phyloP scores from a whole-genome alignment of 768 basidiomycete genomes.

The Auricularia sp. region DNA sequence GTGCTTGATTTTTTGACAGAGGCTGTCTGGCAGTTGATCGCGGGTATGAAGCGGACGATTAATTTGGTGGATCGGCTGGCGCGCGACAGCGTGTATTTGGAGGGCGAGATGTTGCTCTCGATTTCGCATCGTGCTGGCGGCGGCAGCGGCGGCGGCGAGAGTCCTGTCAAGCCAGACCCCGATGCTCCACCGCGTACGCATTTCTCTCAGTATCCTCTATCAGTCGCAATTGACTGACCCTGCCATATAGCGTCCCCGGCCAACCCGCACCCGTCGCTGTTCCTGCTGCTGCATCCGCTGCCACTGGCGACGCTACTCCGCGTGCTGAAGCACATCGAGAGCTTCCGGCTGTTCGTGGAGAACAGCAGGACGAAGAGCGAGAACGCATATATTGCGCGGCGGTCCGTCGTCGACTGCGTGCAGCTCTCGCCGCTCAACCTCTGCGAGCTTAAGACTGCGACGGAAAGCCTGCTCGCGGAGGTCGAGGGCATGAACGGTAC shows the following conservation, averaged over 20 bases:
- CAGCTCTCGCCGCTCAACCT: background rate
- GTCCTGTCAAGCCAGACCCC: background rate
- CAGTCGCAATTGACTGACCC: background rate
- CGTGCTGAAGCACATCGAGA: background rate
- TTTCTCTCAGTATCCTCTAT: background rate
- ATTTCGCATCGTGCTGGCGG: background rate
- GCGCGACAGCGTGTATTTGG: background rate
- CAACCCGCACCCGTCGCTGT: background rate
- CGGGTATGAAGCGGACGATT: background rate
- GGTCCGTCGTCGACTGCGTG: background rate
- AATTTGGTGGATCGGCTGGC: background rate
- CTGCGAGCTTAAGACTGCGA: background rate
- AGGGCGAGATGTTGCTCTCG: background rate
- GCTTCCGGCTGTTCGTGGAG: background rate
- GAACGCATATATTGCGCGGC: background rate
- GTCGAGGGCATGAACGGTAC: background rate
- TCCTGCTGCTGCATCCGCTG: background rate
- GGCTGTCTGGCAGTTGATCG: background rate
- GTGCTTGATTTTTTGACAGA: background rate
- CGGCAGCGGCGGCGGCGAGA: too few species aligned
- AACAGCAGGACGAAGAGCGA: background rate
- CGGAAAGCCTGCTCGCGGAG: background rate
- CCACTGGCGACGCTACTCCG: background rate
- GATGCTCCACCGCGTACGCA: background rate
- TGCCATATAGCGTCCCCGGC: background rate